These are phyloP conservation scores for Thielaviopsis euricoi DNA, from an alignment of 2,329 filamentous ascomycete genomes.

Conservation along the genomic window DNA sequence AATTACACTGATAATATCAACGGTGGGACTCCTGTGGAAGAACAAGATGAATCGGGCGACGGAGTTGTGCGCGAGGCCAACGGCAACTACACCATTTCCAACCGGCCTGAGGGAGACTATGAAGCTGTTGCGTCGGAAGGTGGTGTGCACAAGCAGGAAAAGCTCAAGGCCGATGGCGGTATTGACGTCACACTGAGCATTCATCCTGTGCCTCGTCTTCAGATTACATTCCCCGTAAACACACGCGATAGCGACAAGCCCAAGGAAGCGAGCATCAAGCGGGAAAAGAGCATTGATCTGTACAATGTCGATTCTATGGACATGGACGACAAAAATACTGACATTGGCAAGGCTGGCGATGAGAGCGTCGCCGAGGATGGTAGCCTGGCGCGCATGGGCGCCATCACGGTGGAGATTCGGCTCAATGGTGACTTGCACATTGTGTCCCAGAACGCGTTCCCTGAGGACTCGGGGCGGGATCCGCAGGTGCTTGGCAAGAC, in stretches of 20 bases:
- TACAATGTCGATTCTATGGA: not conserved
- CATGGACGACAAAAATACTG: not conserved
- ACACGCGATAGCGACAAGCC: not conserved
- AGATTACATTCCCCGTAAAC: conserved; percentile 33
- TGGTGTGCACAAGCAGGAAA: not conserved
- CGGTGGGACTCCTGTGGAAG: not conserved
- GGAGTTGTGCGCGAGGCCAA: not conserved
- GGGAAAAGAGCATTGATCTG: not conserved
- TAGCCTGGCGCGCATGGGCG: conserved; percentile 13
- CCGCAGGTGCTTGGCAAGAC: conserved; percentile 26
- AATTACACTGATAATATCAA: conserved; percentile 2
- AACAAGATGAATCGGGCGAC: not conserved
- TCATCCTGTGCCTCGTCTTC: conserved; percentile 31
- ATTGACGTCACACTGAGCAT: conserved; percentile 37
- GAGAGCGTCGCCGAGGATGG: not conserved
- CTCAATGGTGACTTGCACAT: conserved; percentile 43
- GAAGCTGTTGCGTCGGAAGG: too few relatives aligned
- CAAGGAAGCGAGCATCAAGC: not conserved
- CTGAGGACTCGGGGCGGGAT: conserved; percentile 11
- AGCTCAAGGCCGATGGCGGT: not conserved
- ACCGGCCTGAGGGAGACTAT: not conserved
- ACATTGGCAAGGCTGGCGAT: too few relatives aligned
- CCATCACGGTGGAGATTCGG: conserved; percentile 41
- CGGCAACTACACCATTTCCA: not conserved
- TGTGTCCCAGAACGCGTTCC: conserved; percentile 38